Conservation (phyloP, 768 basidiomycete species). For the Podaxis sp. region DNA sequence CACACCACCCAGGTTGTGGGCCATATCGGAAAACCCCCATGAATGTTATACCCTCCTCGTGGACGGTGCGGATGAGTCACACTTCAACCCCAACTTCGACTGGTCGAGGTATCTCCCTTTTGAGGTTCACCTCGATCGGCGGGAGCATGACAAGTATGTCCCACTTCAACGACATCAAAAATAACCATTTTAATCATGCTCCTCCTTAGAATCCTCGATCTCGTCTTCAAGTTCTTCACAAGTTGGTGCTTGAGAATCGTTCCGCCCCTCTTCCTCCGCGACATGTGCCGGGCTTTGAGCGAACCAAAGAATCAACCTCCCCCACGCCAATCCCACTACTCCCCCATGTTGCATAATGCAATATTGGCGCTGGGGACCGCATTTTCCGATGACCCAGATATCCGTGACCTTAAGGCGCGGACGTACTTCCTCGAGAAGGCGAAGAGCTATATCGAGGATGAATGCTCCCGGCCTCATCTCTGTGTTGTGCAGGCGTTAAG, state of each 20-base stretch:
- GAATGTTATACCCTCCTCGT: constrained; percentile 37
- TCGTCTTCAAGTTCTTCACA: constrained; percentile 44
- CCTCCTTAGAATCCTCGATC: constrained; percentile 34
- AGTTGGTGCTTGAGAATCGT: constrained; percentile 48
- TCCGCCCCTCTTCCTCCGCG: constrained; percentile 43
- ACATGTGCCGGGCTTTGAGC: constrained; percentile 39
- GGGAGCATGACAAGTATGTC: constrained; percentile 40
- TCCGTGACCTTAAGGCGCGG: constrained; percentile 37
- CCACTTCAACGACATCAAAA: neutral
- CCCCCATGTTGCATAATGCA: constrained; percentile 70
- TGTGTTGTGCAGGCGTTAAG: constrained; percentile 41
- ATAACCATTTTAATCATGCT: neutral
- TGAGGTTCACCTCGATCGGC: constrained; percentile 35
- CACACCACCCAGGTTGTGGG: constrained; percentile 31
- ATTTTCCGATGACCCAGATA: constrained; percentile 39
- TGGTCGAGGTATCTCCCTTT: constrained; percentile 46
- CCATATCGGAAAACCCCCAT: constrained; percentile 31
- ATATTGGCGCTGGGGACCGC: constrained; percentile 43
- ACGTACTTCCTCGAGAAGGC: constrained; percentile 37
- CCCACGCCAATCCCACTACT: constrained; percentile 55
- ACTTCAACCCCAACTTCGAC: constrained; percentile 43
- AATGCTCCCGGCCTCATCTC: constrained; percentile 42
- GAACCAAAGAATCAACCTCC: constrained; percentile 30
- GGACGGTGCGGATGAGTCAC: constrained; percentile 31
- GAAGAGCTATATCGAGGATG: constrained; percentile 41